Evolutionary conservation across 495 filamentous ascomycete species (phyloP), one percentile per base, ranked within the genome.

Genomic region (Penicillium ucsense): DNA sequence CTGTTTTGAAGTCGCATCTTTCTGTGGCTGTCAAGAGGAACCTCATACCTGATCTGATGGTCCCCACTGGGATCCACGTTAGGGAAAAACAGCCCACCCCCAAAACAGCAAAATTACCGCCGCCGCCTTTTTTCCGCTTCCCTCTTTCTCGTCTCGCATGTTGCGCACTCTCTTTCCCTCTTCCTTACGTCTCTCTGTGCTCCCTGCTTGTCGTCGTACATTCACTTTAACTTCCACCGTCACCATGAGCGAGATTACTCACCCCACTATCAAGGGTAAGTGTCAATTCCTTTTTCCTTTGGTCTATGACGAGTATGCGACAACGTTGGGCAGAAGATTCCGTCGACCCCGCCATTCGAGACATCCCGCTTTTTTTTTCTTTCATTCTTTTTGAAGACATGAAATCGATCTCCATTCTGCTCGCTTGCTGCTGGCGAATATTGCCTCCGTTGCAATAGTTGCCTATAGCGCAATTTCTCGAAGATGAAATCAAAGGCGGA

Each of bases 261-360:
- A 79, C 68, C 75, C 76, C 51, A 78, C 77, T 50, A 79, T 79
- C 61, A 66, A 82, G 68, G 78, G 80, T 79, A 70, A 48, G 69
- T 55, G 31, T 40, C 8, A 31, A 8, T 12, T 34, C 4, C 39
- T 8, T 40, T 2, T 10, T 28, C 27, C 3, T 12, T 38, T 52
- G 31, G 43, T 39, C 32, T 20, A 32, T 20, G 9, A 50, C 47
- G 40, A 31, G 6, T 6, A n/a, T 29, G 6, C 6, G 5, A 9
- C 29, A 30, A 5, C 31, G 31, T 31, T 34, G 41, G 27, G 30
- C 28, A 41, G 34, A 33, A 31, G 34, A 29, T 43, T 43, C 31
- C 30, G 20, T 20, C 20, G 41, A 32, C 41, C 41, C 41, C 41
- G 41, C 41, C 31, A 27, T 43, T 30, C 5, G 29, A 42, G 35